A percentile compares a stretch with the other conserved stretches of the same genome.
Conservation (phyloP, 768 basidiomycete species). For the Boletus sensibilis region DNA sequence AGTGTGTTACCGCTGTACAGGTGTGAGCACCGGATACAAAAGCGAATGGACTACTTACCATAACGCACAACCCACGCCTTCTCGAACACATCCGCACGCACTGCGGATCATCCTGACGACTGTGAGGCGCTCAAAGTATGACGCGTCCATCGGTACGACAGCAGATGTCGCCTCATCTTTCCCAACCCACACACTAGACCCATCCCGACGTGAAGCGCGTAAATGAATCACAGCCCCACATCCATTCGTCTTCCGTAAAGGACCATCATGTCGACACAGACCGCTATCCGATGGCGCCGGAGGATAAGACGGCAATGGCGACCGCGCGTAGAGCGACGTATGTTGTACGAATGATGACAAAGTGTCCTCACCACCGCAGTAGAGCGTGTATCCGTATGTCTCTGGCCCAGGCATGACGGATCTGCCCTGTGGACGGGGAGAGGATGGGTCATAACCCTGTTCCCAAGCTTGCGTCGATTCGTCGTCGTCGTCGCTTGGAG, state of each 20-base stretch:
- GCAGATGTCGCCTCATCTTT: constrained; percentile 48
- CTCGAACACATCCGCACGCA: constrained; percentile 64
- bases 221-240: constrained; percentile 64
- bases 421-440: constrained; percentile 23
- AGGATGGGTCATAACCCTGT: constrained; percentile 31
- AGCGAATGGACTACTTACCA: constrained; percentile 39
- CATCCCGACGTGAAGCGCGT: constrained; percentile 51
- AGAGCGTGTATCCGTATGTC: constrained; percentile 36
- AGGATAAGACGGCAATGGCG: constrained; percentile 39
- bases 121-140: constrained; percentile 54
- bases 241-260: constrained; percentile 43
- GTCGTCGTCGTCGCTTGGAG: constrained; percentile 34
- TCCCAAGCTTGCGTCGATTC: constrained; percentile 35
- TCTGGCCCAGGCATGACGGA: constrained; percentile 18
- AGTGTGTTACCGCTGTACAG: constrained; percentile 60
- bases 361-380: constrained; percentile 40
- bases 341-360: constrained; percentile 7
- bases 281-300: constrained; percentile 23
- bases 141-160: constrained; percentile 55
- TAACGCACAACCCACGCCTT: constrained; percentile 64
- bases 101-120: constrained; percentile 51
- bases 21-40: constrained; percentile 10
- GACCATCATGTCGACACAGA: constrained; percentile 5
- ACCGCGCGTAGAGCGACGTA: constrained; percentile 29
- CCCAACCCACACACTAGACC: constrained; percentile 58